Conservation (phyloP, 306 rosid genomes). For the Casuarina glauca region DNA sequence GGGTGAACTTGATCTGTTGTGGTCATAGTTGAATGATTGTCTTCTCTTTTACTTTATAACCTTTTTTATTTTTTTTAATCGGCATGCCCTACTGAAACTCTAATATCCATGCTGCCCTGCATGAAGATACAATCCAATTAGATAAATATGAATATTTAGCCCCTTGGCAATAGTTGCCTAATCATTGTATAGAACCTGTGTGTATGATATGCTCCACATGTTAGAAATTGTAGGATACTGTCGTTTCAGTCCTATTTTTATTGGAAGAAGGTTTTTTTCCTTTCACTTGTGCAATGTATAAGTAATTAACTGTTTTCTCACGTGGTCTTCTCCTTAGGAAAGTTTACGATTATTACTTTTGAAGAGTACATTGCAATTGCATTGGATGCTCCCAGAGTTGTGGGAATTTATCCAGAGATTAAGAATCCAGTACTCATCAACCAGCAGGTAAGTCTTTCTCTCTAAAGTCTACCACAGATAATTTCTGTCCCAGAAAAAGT, state of each 20-base stretch:
- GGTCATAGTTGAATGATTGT: background rate
- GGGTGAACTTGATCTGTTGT: background rate
- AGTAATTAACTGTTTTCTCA: constrained; percentile 10
- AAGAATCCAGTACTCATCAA: constrained; percentile 82
- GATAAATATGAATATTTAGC: background rate
- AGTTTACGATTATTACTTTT: constrained; percentile 72
- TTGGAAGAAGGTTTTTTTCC: background rate
- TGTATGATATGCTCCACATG: background rate
- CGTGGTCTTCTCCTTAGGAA: constrained; percentile 55
- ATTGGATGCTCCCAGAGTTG: constrained; percentile 78
- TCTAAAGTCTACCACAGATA: constrained; percentile 14
- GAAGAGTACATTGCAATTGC: constrained; percentile 88
- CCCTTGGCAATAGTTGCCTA: background rate
- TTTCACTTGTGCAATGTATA: background rate
- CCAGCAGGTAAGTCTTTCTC: constrained; percentile 69
- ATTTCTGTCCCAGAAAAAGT: background rate
- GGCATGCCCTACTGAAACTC: background rate
- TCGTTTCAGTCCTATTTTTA: background rate
- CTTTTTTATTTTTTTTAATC: background rate
- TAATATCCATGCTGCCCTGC: background rate
- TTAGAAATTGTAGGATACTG: background rate
- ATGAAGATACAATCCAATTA: background rate
- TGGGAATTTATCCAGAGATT: constrained; percentile 97
- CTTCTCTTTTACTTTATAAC: background rate
- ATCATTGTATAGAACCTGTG: background rate